Percentiles rank a stretch among this genome's conserved stretches.
Evolutionary conservation across 176 grass and related monocot genomes (phyloP).

Genomic region (Stipa capillata): DNA sequence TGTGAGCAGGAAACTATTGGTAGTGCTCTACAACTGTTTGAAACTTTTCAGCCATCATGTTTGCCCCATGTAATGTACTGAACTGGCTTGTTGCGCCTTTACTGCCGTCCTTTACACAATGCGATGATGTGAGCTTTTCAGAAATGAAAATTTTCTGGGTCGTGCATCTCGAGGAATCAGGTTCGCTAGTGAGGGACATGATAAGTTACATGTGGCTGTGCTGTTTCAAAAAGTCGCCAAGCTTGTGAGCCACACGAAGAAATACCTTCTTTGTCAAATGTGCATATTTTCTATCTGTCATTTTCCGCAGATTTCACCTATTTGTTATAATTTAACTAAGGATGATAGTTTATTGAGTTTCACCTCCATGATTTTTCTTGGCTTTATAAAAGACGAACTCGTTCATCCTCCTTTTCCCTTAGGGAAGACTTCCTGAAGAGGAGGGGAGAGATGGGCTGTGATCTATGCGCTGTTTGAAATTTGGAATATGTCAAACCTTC

Average conservation of each 20-base stretch:
- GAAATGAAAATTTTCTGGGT: neutral
- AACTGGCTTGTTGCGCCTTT: neutral
- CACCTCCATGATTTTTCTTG: neutral
- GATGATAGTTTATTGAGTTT: neutral
- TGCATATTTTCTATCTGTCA: neutral
- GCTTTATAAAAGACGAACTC: neutral
- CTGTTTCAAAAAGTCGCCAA: neutral
- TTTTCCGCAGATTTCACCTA: neutral
- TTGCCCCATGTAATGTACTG: neutral
- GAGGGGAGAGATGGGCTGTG: neutral
- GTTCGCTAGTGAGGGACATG: neutral
- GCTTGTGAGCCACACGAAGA: neutral
- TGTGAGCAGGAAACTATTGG: neutral
- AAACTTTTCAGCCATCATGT: neutral
- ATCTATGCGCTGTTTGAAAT: neutral
- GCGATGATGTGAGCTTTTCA: neutral
- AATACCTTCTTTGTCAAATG: neutral
- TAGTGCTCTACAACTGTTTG: neutral
- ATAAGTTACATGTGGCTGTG: neutral
- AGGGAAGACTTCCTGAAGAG: neutral
- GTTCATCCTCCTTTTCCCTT: neutral
- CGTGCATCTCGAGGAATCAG: neutral
- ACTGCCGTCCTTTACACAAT: neutral
- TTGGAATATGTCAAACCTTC: neutral
- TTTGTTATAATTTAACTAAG: neutral